Percentiles rank a stretch among this genome's conserved stretches.
These are phyloP conservation scores for Mucor lusitanicus DNA, from an alignment of 371 early-diverging fungal species.

Conservation along the genomic window DNA sequence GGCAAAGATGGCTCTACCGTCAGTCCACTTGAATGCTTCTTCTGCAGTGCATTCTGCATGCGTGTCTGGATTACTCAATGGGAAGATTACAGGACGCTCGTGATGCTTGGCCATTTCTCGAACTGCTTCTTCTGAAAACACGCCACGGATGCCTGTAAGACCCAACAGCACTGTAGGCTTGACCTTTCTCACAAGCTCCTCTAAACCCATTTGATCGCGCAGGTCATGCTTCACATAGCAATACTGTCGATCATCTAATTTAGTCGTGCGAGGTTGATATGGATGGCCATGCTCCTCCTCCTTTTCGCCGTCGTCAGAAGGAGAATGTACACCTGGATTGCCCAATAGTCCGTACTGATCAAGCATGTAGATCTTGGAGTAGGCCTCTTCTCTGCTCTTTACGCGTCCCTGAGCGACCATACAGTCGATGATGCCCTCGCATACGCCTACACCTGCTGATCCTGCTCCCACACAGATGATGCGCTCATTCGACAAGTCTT, in stretches of 20 bases:
- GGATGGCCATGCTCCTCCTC: neutral
- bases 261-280: constrained; percentile 19
- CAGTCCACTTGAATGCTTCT: constrained; percentile 63
- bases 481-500: constrained; percentile 41
- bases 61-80: constrained; percentile 65
- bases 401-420: constrained; percentile 61
- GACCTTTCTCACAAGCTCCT: constrained; percentile 57
- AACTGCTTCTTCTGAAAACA: constrained; percentile 58
- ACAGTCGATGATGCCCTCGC: constrained; percentile 63
- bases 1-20: constrained; percentile 64
- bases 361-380: constrained; percentile 56
- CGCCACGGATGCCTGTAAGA: constrained; percentile 58
- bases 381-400: constrained; percentile 58
- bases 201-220: constrained; percentile 50
- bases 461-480: constrained; percentile 71
- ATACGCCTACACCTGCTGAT: constrained; percentile 69
- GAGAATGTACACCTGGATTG: constrained; percentile 42
- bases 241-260: constrained; percentile 54
- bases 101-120: constrained; percentile 59
- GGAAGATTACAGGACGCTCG: constrained; percentile 63
- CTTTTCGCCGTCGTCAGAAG: no score
- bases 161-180: constrained; percentile 67
- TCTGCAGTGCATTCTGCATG: constrained; percentile 69
- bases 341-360: constrained; percentile 57
- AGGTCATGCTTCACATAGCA: constrained; percentile 56